These are phyloP conservation scores for Aspergillus fructus DNA, from an alignment of 2,329 filamentous ascomycete genomes.

Conservation along the genomic window DNA sequence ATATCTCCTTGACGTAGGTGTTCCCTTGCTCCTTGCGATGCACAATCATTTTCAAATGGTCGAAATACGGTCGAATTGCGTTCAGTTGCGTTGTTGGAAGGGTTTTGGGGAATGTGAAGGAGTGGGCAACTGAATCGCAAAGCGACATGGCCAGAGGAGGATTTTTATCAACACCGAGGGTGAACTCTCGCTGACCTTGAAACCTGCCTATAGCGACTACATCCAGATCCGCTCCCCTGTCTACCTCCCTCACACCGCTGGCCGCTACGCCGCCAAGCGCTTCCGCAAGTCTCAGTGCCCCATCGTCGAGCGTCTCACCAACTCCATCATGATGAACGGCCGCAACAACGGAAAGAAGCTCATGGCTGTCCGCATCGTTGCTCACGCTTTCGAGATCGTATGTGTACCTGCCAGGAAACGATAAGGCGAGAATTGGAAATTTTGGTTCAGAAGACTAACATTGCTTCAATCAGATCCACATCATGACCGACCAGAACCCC, in stretches of 20 bases:
- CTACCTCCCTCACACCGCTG: constrained; percentile 98
- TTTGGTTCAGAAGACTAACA: not conserved
- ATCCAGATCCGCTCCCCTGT: constrained; percentile 99
- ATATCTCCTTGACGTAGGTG: constrained; percentile 99
- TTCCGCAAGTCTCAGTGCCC: constrained; percentile 99
- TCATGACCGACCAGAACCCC: constrained; percentile 99
- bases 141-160: constrained; percentile 8
- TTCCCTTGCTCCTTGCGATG: constrained; percentile 28
- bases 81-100: not conserved
- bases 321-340: constrained; percentile 99
- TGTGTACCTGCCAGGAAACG: constrained; percentile 43
- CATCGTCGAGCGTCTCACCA: constrained; percentile 99
- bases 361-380: constrained; percentile 99
- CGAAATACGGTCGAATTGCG: constrained; percentile 7
- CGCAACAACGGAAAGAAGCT: constrained; percentile 99
- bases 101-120: not conserved
- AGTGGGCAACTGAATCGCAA: constrained; percentile 9
- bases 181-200: constrained; percentile 31
- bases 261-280: constrained; percentile 97
- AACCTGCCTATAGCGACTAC: constrained; percentile 73
- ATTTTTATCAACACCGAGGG: not conserved
- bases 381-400: constrained; percentile 99
- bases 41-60: constrained; percentile 8
- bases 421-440: not conserved
- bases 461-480: constrained; percentile 72